Base-by-base conservation (phyloP, 2,329 filamentous ascomycete species). In the Apiospora arundinis region DNA sequence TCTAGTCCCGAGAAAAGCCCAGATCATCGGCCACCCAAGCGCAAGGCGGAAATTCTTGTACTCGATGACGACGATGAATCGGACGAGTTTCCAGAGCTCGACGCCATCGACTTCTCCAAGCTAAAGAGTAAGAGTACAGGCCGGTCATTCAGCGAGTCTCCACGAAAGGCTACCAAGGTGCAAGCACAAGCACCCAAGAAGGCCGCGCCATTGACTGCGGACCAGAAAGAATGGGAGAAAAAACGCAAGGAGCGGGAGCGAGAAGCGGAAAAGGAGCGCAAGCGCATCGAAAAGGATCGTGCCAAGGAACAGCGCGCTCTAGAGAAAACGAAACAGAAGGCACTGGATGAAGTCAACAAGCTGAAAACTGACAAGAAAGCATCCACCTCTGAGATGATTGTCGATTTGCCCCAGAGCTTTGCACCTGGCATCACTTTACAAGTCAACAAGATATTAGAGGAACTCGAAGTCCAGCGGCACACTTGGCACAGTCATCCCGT, bases 331-430 rank as follows among this genome's bases (percentile, higher is more conserved):
- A 84, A 85, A 3, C 89, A 89, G 14, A 88, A 89, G 8, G 92
- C 93, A 9, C 82, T 95, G 28, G 89, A 90, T 3, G 90, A 93
- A 73, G 92, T 91, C 56, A 95, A 95, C 81, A 94, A 92, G 76
- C 82, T 91, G 12, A 90, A 90, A 69, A 90, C 89, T 0, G 91
- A 94, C 81, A 94, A 93, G 82, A 94, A 93, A 75, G 83, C 91
- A 0, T 92, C 92, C 0, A 89, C 90, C 0, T 87, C 87, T 0
- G 93, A 96, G 79, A 95, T 96, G 93, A 91, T 95, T 68, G 86
- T 94, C 1, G 89, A 93, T 75, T 83, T 95, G 32, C 88, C 93
- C 0, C 81, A 82, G 0, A 86, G 85, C 1, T 81, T 95, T 1
- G 81, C 87, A 28, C 79, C 85, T 0, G 83, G 81, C 0, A 77